phyloP scores from a whole-genome alignment of 2,329 filamentous ascomycete species.

The Pyricularia sp. region DNA sequence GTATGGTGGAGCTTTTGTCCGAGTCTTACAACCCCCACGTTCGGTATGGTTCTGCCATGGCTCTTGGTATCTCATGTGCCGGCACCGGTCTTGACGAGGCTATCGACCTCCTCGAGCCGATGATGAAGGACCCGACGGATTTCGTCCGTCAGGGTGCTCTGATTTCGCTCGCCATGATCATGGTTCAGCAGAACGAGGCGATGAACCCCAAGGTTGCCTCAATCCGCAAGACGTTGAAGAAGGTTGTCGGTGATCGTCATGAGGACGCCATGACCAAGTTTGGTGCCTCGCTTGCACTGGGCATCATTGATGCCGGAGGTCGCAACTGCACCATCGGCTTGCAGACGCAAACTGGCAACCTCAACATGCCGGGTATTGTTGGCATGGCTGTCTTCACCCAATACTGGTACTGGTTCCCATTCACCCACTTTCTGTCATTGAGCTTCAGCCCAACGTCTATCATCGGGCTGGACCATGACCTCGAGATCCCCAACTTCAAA shows the following conservation, averaged over 20 bases:
- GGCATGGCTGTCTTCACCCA: slow-evolving; percentile 98
- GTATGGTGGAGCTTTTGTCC: slow-evolving; percentile 95
- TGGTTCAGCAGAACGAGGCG: slow-evolving; percentile 97
- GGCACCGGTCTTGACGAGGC: slow-evolving; percentile 93
- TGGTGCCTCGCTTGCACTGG: slow-evolving; percentile 81
- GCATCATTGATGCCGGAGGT: slow-evolving; percentile 95
- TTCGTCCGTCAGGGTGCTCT: slow-evolving; percentile 95
- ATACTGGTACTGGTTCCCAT: slow-evolving; percentile 99
- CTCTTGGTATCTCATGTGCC: slow-evolving; percentile 92
- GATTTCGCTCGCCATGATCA: slow-evolving; percentile 91
- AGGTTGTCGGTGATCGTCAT: slow-evolving; percentile 86
- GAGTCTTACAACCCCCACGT: slow-evolving; percentile 99
- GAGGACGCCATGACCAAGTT: slow-evolving; percentile 99
- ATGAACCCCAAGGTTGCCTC: slow-evolving; percentile 94
- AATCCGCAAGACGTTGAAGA: slow-evolving; percentile 86
- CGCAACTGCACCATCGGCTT: slow-evolving; percentile 97
- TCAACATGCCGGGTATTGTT: slow-evolving; percentile 97
- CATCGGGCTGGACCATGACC: slow-evolving; percentile 84
- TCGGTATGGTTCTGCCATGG: slow-evolving; percentile 95
- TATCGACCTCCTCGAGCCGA: slow-evolving; percentile 90
- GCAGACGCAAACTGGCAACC: slow-evolving; percentile 93
- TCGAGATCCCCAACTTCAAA: slow-evolving; percentile 88
- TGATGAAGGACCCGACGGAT: slow-evolving; percentile 98
- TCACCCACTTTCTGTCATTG: slow-evolving; percentile 91
- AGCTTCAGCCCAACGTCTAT: slow-evolving; percentile 95